phyloP scores from a whole-genome alignment of 768 basidiomycete genomes.

The Boletus vinaceobasis region DNA sequence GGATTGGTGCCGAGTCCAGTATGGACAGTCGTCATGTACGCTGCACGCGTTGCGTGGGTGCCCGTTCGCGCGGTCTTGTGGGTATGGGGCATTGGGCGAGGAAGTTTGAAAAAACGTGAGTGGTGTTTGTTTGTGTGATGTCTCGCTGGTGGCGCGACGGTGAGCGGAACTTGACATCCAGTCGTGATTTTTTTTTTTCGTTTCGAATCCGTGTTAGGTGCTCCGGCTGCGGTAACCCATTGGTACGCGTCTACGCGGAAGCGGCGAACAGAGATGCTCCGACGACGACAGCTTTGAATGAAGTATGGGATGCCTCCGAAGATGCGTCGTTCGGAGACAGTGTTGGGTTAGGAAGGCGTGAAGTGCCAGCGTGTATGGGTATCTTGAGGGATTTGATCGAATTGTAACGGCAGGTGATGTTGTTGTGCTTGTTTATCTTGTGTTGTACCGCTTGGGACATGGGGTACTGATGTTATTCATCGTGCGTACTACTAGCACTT shows the following conservation, averaged over 20 bases:
- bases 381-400: background rate
- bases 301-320: background rate
- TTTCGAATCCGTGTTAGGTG: background rate
- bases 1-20: background rate
- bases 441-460: background rate
- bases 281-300: background rate
- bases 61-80: constrained; percentile 9
- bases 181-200: background rate
- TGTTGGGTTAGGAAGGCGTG: background rate
- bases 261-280: background rate
- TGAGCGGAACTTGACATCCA: background rate
- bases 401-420: background rate
- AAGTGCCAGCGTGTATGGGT: background rate
- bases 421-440: background rate
- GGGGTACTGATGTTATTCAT: background rate
- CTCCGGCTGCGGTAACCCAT: background rate
- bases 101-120: background rate
- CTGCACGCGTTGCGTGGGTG: background rate
- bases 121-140: background rate
- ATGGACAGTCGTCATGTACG: background rate
- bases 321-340: background rate
- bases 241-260: constrained; percentile 1
- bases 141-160: background rate
- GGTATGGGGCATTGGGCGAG: constrained; percentile 18
- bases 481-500: background rate